Base-by-base conservation (phyloP, 495 filamentous ascomycete genomes). In the Aspergillus panamensis region DNA sequence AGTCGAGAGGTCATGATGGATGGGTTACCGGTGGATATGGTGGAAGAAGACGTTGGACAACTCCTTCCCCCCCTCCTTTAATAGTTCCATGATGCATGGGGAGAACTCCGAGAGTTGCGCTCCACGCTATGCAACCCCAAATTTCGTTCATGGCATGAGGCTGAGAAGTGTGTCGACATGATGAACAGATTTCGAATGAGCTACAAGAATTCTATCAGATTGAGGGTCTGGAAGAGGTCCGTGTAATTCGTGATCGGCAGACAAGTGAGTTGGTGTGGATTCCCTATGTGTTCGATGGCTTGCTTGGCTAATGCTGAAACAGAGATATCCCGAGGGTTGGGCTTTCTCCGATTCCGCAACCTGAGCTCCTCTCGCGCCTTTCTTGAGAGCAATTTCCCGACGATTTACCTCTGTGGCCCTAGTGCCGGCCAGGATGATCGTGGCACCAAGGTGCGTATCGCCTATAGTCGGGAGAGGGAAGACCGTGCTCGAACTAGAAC, bases 241-340 rank as follows among this genome's bases (percentile, higher is more conserved):
- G 83, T 10, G 74, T 89, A 16, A 88, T 89, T 66, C 81, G 84
- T 44, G 84, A 88, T 59, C 79, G 83, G 44, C 78, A 85, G 59
- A 87, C 84, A 9, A 86, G 86, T 87, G 71, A 55, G 78, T 8
- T 21, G 21, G 1, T n/a, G 16, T 8, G 20, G 6, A 30, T 53
- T 19, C 33, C 32, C n/a, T 10, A 3, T 17, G 20, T 50, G 20
- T 16, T 13, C 30, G 17, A 12, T 16, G 6, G 0, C 49, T 20
- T 5, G 8, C 8, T 17, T 12, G 39, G 29, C 57, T 61, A 51
- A 63, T 51, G 12, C 47, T 8, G 9, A 30, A 58, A 13, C 62
- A 88, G 85, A 83, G 49, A 50, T 78, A 45, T 87, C 86, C 13
- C 77, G 84, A 47, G 78, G 79, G 40, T 81, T 90, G 68, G 88